A percentile compares a stretch with the other conserved stretches of the same genome.
phyloP scores from a whole-genome alignment of 139 green algal genomes.

The Desmodesmus armatus region DNA sequence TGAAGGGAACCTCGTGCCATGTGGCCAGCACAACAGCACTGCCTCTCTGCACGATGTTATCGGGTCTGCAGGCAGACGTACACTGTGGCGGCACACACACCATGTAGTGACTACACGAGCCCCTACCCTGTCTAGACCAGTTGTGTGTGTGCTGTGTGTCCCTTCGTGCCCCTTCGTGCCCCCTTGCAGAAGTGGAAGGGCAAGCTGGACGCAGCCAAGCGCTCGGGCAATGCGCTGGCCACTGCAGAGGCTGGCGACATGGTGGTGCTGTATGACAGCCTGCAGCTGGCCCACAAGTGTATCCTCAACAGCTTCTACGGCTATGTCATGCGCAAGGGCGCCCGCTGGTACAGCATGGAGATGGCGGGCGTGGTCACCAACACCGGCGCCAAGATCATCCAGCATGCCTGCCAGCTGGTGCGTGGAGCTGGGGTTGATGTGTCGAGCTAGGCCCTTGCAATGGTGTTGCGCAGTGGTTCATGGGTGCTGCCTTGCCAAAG shows the following conservation, averaged over 20 bases:
- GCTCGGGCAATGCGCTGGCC: slow-evolving; percentile 69
- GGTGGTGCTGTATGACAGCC: slow-evolving; percentile 91
- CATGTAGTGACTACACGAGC: too few species aligned
- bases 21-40: too few species aligned
- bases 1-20: too few species aligned
- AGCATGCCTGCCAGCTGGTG: slow-evolving; percentile 55
- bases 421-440: too few species aligned
- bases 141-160: not conserved
- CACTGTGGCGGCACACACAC: too few species aligned
- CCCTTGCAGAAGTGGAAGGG: slow-evolving; percentile 83
- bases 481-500: too few species aligned
- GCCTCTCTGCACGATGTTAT: too few species aligned
- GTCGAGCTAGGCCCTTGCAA: too few species aligned
- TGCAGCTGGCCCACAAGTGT: slow-evolving; percentile 99
- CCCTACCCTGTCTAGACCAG: not conserved
- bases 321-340: slow-evolving; percentile 95
- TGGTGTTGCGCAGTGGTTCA: too few species aligned
- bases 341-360: slow-evolving; percentile 99
- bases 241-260: slow-evolving; percentile 85
- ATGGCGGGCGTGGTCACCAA: slow-evolving; percentile 99
- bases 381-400: slow-evolving; percentile 97
- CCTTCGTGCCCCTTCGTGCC: too few species aligned
- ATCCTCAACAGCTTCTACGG: slow-evolving; percentile 99
- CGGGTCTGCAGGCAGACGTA: too few species aligned
- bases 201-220: slow-evolving; percentile 88